phyloP scores from a whole-genome alignment of 1,139 yeast genomes.

The Kodamaea sp. region DNA sequence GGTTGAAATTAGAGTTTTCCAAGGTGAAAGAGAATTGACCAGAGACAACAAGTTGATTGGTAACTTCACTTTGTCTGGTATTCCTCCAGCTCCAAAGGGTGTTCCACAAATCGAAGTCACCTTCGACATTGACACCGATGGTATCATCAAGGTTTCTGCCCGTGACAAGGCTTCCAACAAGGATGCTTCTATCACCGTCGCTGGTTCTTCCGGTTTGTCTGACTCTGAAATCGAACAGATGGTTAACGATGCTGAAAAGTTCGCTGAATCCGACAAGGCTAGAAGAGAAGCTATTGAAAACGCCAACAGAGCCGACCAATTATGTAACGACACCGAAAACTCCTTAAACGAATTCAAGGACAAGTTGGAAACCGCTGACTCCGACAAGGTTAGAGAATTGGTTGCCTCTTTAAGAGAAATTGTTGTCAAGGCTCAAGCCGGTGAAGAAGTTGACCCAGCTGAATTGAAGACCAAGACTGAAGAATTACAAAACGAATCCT shows the following conservation, averaged over 20 bases:
- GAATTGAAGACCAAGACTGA: conserved; percentile 92
- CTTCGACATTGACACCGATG: conserved; percentile 97
- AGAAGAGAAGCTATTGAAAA: conserved; percentile 91
- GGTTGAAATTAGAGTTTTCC: conserved; percentile 98
- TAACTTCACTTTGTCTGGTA: conserved; percentile 93
- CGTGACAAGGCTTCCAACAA: conserved; percentile 98
- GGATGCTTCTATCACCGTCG: conserved; percentile 98
- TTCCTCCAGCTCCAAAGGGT: conserved; percentile 99
- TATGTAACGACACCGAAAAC: conserved; percentile 94
- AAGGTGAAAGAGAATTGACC: conserved; percentile 99
- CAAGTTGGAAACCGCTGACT: conserved; percentile 84
- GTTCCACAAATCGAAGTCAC: conserved; percentile 99
- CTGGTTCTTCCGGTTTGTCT: conserved; percentile 96
- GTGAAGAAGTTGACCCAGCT: conserved; percentile 81
- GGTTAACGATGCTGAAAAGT: conserved; percentile 98
- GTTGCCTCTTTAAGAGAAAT: conserved; percentile 82
- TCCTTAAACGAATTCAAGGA: conserved; percentile 93
- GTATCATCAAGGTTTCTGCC: conserved; percentile 98
- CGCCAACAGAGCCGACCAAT: conserved; percentile 97
- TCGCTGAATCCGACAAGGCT: conserved; percentile 94
- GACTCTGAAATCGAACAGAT: conserved; percentile 96
- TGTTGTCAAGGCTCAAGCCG: conserved; percentile 91
- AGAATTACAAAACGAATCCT: conserved; percentile 88
- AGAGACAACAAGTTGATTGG: conserved; percentile 99
- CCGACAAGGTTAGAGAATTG: conserved; percentile 80